phyloP scores from a whole-genome alignment of 257 asterid genomes.

The Solanum paucissectum region DNA sequence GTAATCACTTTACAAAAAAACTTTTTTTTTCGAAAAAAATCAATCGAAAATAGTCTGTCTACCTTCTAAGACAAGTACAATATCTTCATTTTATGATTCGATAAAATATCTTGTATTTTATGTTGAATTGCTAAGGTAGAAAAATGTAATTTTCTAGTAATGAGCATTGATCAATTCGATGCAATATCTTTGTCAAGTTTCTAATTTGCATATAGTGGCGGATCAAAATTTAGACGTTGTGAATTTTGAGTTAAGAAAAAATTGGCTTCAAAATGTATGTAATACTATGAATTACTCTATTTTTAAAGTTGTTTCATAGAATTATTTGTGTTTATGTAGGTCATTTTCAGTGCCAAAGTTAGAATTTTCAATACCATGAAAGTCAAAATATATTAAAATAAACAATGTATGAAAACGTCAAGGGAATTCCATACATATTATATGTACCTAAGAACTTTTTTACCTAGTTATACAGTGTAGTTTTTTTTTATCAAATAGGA shows the following conservation, averaged over 20 bases:
- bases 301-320: too few species aligned
- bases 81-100: background rate
- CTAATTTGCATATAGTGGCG: background rate
- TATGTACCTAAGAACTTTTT: too few species aligned
- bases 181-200: background rate
- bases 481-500: too few species aligned
- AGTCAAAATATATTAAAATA: too few species aligned
- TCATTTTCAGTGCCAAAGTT: too few species aligned
- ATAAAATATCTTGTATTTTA: too few species aligned
- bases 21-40: too few species aligned
- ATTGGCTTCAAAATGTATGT: background rate
- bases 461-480: too few species aligned
- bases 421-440: too few species aligned
- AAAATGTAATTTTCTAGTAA: background rate
- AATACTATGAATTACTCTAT: background rate
- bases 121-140: background rate
- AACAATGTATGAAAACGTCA: background rate
- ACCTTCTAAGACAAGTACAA: too few species aligned
- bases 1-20: background rate
- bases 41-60: too few species aligned
- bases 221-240: background rate
- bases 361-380: too few species aligned
- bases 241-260: background rate
- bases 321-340: background rate
- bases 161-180: background rate